phyloP scores from a whole-genome alignment of 768 basidiomycete genomes.

The Kwoniella pini region DNA sequence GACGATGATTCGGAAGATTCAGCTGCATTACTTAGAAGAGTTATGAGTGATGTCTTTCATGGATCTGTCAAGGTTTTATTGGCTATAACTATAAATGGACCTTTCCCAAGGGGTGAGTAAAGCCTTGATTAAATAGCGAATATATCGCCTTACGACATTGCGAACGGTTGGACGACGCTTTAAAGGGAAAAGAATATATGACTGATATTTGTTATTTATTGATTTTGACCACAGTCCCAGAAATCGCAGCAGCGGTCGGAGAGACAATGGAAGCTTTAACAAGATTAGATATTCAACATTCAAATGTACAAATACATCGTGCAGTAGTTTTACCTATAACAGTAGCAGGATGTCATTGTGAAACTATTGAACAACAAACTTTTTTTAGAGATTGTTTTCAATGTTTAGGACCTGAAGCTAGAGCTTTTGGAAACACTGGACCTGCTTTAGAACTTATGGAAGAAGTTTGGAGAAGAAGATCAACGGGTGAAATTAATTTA shows the following conservation, averaged over 20 bases:
- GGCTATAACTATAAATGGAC: slow-evolving; percentile 25
- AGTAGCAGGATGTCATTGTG: slow-evolving; percentile 30
- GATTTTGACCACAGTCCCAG: slow-evolving; percentile 18
- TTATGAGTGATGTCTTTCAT: slow-evolving; percentile 28
- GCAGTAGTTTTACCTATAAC: slow-evolving; percentile 29
- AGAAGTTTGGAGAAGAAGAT: slow-evolving; percentile 27
- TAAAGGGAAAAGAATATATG: too few species aligned
- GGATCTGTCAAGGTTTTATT: slow-evolving; percentile 18
- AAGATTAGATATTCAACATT: slow-evolving; percentile 15
- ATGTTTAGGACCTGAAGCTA: slow-evolving; percentile 21
- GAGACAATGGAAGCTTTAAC: slow-evolving; percentile 17
- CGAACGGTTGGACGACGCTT: too few species aligned
- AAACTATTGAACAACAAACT: slow-evolving; percentile 7
- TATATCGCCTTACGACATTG: too few species aligned
- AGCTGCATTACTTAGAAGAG: not conserved
- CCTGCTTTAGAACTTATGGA: slow-evolving; percentile 30
- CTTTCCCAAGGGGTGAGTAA: slow-evolving; percentile 25
- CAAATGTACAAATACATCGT: slow-evolving; percentile 17
- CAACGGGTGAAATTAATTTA: not conserved
- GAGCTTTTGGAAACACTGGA: slow-evolving; percentile 27
- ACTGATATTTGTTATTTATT: not conserved
- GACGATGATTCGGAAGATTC: not conserved
- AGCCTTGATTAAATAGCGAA: too few species aligned
- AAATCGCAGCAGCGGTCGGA: slow-evolving; percentile 22
- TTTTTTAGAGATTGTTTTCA: slow-evolving; percentile 19